Conservation (phyloP, 805 yeast species). For the Cyberlindnera maclurae region DNA sequence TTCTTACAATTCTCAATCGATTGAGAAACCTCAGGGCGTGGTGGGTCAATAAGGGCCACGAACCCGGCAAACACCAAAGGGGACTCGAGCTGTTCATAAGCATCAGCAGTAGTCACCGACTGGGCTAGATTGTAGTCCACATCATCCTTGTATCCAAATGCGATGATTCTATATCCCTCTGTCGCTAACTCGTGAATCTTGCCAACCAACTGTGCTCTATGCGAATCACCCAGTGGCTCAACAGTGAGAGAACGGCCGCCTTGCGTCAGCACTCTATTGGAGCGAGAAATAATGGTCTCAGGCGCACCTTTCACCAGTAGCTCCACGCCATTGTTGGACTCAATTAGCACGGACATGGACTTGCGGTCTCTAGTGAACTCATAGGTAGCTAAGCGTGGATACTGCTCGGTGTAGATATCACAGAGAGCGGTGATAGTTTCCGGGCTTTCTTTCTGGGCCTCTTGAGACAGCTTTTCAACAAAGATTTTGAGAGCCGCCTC, state of each 20-base stretch:
- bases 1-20: constrained; percentile 29
- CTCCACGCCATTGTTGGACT: constrained; percentile 19
- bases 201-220: constrained; percentile 25
- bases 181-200: constrained; percentile 34
- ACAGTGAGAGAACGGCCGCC: constrained; percentile 12
- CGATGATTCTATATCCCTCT: constrained; percentile 26
- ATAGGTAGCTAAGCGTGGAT: constrained; percentile 31
- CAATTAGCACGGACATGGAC: constrained; percentile 45
- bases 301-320: constrained; percentile 50
- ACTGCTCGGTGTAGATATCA: constrained; percentile 18
- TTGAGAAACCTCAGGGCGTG: constrained; percentile 31
- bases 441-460: constrained; percentile 22
- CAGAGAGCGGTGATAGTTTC: constrained; percentile 26
- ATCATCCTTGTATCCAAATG: constrained; percentile 30
- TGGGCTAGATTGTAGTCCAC: constrained; percentile 25
- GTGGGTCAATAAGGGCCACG: constrained; percentile 39
- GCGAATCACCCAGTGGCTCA: constrained; percentile 27
- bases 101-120: constrained; percentile 24
- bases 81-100: constrained; percentile 29
- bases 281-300: constrained; percentile 38
- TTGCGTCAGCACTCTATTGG: constrained; percentile 31
- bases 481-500: constrained; percentile 47
- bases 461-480: constrained; percentile 23
- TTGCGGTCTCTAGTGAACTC: constrained; percentile 44
- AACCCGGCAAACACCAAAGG: constrained; percentile 32